Percentiles rank a stretch among this genome's conserved stretches.
phyloP scores from a whole-genome alignment of 108 stramenopile genomes.

The Fragilaria radians region DNA sequence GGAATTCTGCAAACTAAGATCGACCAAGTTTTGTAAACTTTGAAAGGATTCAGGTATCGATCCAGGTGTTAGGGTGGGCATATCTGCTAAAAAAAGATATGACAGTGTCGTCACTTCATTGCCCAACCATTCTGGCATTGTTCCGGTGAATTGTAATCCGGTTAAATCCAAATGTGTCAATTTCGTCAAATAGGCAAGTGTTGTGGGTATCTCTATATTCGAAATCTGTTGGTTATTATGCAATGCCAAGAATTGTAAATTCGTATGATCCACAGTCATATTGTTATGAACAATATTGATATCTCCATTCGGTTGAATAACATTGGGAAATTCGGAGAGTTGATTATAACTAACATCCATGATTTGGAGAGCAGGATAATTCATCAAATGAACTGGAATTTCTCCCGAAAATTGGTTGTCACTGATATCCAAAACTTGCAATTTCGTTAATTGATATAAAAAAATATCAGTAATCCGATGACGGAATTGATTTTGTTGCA shows the following conservation, averaged over 20 bases:
- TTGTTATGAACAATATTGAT: too few relatives aligned
- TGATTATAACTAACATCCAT: neutral
- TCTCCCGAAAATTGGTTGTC: neutral
- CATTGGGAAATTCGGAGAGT: neutral
- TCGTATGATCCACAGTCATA: neutral
- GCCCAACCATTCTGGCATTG: constrained; percentile 9
- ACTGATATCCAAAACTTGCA: constrained; percentile 8
- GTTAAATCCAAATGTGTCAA: neutral
- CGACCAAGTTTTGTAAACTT: constrained; percentile 9
- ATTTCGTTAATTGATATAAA: constrained; percentile 6
- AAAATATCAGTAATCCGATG: constrained; percentile 6
- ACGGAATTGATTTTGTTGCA: neutral
- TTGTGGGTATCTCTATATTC: neutral
- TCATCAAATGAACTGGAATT: neutral
- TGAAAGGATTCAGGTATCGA: neutral
- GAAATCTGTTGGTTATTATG: neutral
- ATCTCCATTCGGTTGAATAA: too few relatives aligned
- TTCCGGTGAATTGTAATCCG: neutral
- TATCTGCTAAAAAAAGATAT: constrained; percentile 24
- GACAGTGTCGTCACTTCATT: constrained; percentile 18
- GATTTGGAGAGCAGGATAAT: neutral
- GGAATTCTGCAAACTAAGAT: neutral
- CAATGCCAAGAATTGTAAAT: neutral
- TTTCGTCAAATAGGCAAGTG: neutral
- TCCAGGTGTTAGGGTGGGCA: neutral